Base-by-base conservation (phyloP, 106 monocot species). In the Dendrobium huoshanense region DNA sequence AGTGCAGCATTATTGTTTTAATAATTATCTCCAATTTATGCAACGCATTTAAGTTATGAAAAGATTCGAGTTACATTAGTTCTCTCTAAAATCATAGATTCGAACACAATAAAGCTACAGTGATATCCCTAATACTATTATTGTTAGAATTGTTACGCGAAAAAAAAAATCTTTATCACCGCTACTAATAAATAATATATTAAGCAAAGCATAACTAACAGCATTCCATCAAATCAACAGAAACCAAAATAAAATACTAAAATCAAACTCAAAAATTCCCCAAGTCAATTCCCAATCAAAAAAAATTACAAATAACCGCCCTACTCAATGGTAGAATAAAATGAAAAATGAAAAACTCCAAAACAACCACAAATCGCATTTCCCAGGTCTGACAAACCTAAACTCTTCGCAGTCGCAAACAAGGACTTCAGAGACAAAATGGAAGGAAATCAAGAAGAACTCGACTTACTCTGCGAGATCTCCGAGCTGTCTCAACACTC, bases 401-500 rank as follows among this genome's bases (percentile, higher is more conserved):
- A 49, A n/a, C 10, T 10, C 18, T 20, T 44, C 20, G 20, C 41
- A 44, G 16, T 74, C 74, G 49, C 27, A n/a, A 7, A 13, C 49
- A 49, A 25, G 76, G 6, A 76, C 49, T 25, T 13, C 22, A 65
- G 18, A 73, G 73, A 3, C 4, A 55, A 75, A 44, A 41, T 33
- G 41, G 55, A 78, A 55, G 25, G 76, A 64, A 61, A 77, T 40
- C 25, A 17, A 48, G n/a, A 27, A 8, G 20, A 51, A 68, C 8
- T 33, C 45, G 0, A 81, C 91, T 88, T 76, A 99, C 99, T 93
- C 93, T 27, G 99, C 89, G 54, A 95, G 95, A 89, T 99, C 99
- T 48, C 99, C 99, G 44, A 99, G 95, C 93, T 99, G 99, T 25
- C 99, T 91, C 13, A 99, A 78, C 24, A 95, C 84, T 81, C 99